Evolutionary conservation across 1,139 yeast genomes (phyloP), one percentile per base, ranked within the genome.

Genomic region (Diutina pseudorugosa): DNA sequence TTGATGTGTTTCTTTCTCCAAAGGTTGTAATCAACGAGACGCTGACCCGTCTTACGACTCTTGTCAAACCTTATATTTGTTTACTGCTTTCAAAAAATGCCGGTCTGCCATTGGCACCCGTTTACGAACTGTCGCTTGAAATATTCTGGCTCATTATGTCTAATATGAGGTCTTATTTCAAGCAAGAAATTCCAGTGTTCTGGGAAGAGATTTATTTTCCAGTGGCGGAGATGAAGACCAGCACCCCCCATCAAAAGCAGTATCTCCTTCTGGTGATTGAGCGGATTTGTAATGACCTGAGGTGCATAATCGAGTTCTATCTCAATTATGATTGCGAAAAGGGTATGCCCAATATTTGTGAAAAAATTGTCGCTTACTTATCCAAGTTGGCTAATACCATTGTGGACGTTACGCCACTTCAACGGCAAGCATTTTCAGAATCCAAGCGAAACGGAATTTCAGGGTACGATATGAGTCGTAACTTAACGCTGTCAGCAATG

Each of bases 301-400:
- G 96, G 57, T 85, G 95, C 41, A 73, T 94, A 55, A 89, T 94
- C 55, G 99, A 94, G 67, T 81, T 93, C 57, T 94, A 91, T 63
- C 76, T 94, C 61, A 94, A 94, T 65, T 94, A 93, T 66, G 99
- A 94, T 66, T 94, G 99, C 70, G 96, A 90, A 64, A 77, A 85
- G 18, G 72, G 79, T 6, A 79, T 85, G 76, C 88, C 95, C 51
- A 93, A 93, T 64, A 76, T 91, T 52, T 89, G 93, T 65, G 98
- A 94, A 66, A 76, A 80, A 53, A 71, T 88, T 44, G 80, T 90
- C 53, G 93, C 89, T 59, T 83, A 85, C 59, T 72, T 93, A 58
- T 85, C 95, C 5, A 80, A 79, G 58, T 69, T 85, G 55, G 83
- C 96, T 0, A 72, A 87, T 48, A 75, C 84, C 0, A 76, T 90